A percentile compares a stretch with the other conserved stretches of the same genome.
phyloP scores from a whole-genome alignment of 768 basidiomycete species.

The Phylloporus sp. region DNA sequence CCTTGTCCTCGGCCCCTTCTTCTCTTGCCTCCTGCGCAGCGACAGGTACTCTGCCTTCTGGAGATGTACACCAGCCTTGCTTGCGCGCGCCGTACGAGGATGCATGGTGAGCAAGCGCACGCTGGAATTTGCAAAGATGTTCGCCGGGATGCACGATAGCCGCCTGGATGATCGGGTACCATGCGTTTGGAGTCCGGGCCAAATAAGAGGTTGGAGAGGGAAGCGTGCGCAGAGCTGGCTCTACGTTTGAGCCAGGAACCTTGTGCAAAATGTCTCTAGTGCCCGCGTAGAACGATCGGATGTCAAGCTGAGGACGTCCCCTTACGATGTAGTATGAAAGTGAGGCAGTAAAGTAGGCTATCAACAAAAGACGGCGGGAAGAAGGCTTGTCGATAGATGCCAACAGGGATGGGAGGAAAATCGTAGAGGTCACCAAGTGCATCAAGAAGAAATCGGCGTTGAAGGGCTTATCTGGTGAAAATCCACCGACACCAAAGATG shows the following conservation, averaged over 20 bases:
- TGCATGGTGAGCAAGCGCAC: conserved; percentile 45
- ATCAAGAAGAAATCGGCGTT: conserved; percentile 67
- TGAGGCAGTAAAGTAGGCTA: conserved; percentile 25
- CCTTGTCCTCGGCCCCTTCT: conserved; percentile 23
- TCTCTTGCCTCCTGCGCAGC: conserved; percentile 17
- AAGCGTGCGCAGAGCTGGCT: conserved; percentile 27
- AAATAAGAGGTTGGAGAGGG: conserved; percentile 31
- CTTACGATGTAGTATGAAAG: conserved; percentile 31
- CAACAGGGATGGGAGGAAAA: conserved; percentile 55
- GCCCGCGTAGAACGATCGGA: conserved; percentile 29
- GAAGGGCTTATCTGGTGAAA: conserved; percentile 44
- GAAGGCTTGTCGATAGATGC: conserved; percentile 31
- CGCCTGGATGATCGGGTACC: conserved; percentile 53
- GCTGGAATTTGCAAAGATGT: conserved; percentile 45
- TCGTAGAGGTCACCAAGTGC: conserved; percentile 65
- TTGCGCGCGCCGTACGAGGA: conserved; percentile 39
- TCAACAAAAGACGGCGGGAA: conserved; percentile 23
- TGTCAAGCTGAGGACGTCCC: conserved; percentile 32
- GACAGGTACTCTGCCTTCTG: conserved; percentile 4
- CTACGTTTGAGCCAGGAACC: conserved; percentile 15
- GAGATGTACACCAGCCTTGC: conserved; percentile 21
- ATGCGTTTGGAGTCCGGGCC: conserved; percentile 46
- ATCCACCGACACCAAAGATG: conserved; percentile 61
- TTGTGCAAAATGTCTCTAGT: conserved; percentile 35
- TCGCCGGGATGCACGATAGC: conserved; percentile 57